phyloP scores from a whole-genome alignment of 352 stramenopile species.

The Thalassiosira allenii region DNA sequence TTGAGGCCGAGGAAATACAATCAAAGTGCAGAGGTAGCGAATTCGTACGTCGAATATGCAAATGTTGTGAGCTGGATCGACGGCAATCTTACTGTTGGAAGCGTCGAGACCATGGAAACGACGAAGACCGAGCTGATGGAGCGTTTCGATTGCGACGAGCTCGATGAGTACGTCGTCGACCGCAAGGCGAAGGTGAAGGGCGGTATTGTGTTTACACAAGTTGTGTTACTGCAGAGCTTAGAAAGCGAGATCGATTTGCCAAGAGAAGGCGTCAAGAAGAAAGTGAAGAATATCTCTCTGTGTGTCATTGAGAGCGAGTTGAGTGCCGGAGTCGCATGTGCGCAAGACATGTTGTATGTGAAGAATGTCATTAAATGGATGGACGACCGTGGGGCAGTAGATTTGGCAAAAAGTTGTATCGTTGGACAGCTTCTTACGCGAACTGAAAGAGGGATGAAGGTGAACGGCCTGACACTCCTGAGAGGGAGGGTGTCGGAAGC shows the following conservation, averaged over 20 bases:
- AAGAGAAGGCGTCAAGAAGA: not conserved
- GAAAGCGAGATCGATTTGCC: constrained; percentile 53
- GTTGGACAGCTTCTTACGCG: constrained; percentile 47
- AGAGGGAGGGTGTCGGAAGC: constrained; percentile 4
- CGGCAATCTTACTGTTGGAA: constrained; percentile 43
- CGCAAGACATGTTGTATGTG: constrained; percentile 66
- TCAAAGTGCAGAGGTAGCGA: constrained; percentile 6
- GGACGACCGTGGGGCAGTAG: constrained; percentile 61
- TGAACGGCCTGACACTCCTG: not conserved
- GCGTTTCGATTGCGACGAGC: constrained; percentile 38
- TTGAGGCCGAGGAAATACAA: constrained; percentile 57
- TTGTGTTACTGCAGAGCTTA: constrained; percentile 58
- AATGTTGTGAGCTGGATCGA: constrained; percentile 53
- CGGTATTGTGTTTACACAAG: constrained; percentile 44
- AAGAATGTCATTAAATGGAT: constrained; percentile 42
- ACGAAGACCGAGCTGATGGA: constrained; percentile 19
- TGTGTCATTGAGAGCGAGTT: constrained; percentile 60
- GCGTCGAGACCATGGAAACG: not conserved
- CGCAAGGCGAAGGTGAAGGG: constrained; percentile 12
- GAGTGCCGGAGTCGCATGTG: constrained; percentile 22
- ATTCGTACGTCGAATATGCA: not conserved
- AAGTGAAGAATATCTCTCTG: constrained; percentile 39
- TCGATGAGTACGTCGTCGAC: constrained; percentile 60
- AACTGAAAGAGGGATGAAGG: constrained; percentile 47
- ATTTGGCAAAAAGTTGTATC: constrained; percentile 57